Conservation (phyloP, 2,329 filamentous ascomycete species). For the Graphiopsis chlorocephala region DNA sequence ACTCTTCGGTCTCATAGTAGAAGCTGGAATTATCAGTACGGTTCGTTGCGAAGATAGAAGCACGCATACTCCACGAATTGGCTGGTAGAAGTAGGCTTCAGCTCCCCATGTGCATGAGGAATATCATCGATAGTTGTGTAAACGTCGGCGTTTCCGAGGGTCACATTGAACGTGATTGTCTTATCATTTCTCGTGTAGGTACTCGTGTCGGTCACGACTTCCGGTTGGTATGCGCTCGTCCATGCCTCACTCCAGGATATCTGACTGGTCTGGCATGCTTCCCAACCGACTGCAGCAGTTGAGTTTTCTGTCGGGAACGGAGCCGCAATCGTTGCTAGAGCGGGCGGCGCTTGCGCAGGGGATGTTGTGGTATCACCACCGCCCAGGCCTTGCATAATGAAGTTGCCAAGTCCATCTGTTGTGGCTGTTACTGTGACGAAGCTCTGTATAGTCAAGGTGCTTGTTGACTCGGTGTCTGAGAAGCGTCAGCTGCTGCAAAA, state of each 20-base stretch:
- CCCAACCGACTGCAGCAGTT: neutral
- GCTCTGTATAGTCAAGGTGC: neutral
- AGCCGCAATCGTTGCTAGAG: neutral
- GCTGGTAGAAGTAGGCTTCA: constrained; percentile 1
- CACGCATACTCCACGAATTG: constrained; percentile 2
- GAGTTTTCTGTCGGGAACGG: neutral
- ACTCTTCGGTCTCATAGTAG: neutral
- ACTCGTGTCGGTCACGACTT: neutral
- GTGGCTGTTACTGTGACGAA: neutral
- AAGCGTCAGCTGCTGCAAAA: neutral
- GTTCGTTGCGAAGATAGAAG: neutral
- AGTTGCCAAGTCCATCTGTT: neutral
- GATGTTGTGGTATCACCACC: neutral
- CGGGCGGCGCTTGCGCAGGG: neutral
- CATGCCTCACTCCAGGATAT: constrained; percentile 9
- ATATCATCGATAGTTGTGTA: constrained; percentile 15
- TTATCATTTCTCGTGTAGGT: neutral
- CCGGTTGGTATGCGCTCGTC: constrained; percentile 5
- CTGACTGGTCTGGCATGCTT: constrained; percentile 14
- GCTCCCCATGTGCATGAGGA: constrained; percentile 2
- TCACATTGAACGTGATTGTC: constrained; percentile 12
- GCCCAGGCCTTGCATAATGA: constrained; percentile 5
- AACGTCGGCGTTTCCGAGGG: constrained; percentile 6
- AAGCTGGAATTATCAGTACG: neutral
- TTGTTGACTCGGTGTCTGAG: neutral